Conservation (phyloP, 352 stramenopile species). For the Elongisporangium senticosum region DNA sequence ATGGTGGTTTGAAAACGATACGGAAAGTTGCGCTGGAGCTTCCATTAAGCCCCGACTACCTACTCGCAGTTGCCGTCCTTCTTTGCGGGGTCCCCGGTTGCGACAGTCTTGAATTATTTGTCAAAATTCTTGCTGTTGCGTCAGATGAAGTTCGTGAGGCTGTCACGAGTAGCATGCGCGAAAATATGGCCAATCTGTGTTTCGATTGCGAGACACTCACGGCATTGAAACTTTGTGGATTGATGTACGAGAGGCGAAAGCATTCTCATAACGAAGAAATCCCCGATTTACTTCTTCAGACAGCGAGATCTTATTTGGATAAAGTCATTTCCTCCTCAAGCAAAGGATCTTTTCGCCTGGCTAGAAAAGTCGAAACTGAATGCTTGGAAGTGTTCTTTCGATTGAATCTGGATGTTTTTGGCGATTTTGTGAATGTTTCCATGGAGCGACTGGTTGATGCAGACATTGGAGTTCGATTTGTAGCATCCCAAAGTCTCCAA, state of each 20-base stretch:
- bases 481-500: constrained; percentile 43
- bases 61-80: constrained; percentile 53
- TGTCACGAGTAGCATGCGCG: constrained; percentile 13
- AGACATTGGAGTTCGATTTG: constrained; percentile 48
- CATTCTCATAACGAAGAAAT: constrained; percentile 44
- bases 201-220: constrained; percentile 52
- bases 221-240: constrained; percentile 33
- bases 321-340: constrained; percentile 8
- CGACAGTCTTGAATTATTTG: constrained; percentile 51
- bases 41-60: constrained; percentile 59
- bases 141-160: constrained; percentile 31
- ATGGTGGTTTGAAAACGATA: constrained; percentile 55
- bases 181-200: constrained; percentile 25
- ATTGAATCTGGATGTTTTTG: constrained; percentile 45
- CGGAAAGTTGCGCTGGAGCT: constrained; percentile 33
- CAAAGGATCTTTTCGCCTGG: constrained; percentile 19
- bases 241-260: constrained; percentile 53
- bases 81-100: constrained; percentile 48
- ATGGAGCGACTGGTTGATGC: constrained; percentile 43
- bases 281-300: constrained; percentile 36
- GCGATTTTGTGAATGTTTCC: constrained; percentile 40
- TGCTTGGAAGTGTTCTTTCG: constrained; percentile 70
- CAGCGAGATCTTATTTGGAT: constrained; percentile 30
- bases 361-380: constrained; percentile 31
- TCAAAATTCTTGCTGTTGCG: constrained; percentile 48